Percentiles rank a stretch among this genome's conserved stretches.
These are phyloP conservation scores for Verticillium albo-atrum DNA, from an alignment of 2,329 filamentous ascomycete genomes.

Conservation along the genomic window DNA sequence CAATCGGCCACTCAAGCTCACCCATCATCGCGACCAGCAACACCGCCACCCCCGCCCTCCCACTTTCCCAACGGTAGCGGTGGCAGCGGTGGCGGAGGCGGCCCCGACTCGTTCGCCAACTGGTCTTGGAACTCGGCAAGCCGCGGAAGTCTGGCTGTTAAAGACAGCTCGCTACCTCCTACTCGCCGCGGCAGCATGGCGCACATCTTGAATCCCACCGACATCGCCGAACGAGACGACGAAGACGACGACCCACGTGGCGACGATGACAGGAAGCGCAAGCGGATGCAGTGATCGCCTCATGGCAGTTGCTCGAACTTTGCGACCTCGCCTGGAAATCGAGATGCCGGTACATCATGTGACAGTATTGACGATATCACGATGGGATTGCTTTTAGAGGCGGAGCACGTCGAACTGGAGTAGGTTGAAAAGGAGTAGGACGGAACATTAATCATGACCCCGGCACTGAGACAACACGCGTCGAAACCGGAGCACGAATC, in stretches of 20 bases:
- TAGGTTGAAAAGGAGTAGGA: not conserved
- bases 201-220: constrained; percentile 58
- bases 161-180: constrained; percentile 52
- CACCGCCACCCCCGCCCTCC: constrained; percentile 47
- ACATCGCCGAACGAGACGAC: constrained; percentile 50
- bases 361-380: not conserved
- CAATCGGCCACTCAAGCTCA: constrained; percentile 33
- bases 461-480: not conserved
- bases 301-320: not conserved
- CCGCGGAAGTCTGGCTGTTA: constrained; percentile 44
- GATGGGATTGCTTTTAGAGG: not conserved
- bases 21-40: constrained; percentile 48
- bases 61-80: constrained; percentile 29
- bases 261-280: constrained; percentile 58
- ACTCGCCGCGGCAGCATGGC: constrained; percentile 58
- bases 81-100: constrained; percentile 18
- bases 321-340: not conserved
- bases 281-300: constrained; percentile 44
- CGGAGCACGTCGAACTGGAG: not conserved
- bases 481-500: not conserved
- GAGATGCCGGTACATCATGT: not conserved
- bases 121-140: constrained; percentile 54
- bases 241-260: constrained; percentile 52
- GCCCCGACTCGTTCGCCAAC: constrained; percentile 42
- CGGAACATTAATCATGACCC: not conserved